Evolutionary conservation across 331 rosid genomes (phyloP).

Genomic region (Pyrus hybrid): DNA sequence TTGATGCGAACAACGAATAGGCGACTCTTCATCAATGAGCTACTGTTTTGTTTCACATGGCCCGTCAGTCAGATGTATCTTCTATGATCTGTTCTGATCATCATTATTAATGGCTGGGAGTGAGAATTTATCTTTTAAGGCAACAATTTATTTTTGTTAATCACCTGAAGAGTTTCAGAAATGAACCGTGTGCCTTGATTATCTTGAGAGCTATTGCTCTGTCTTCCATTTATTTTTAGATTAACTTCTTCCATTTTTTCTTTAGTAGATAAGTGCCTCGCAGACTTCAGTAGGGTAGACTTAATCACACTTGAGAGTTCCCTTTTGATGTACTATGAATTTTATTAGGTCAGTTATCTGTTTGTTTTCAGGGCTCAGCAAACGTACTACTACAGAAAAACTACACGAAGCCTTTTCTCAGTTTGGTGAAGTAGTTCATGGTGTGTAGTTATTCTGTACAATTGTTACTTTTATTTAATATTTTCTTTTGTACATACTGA

Average conservation of each 20-base stretch:
- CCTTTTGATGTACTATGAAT: neutral
- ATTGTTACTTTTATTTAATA: neutral
- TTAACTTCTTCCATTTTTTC: neutral
- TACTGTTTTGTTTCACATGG: neutral
- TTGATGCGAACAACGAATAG: neutral
- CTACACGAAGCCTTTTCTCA: slow-evolving; percentile 64
- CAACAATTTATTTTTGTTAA: neutral
- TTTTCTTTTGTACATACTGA: neutral
- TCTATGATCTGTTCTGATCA: neutral
- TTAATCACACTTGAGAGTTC: neutral
- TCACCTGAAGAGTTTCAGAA: neutral
- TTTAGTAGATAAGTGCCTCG: neutral
- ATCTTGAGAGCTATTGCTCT: neutral
- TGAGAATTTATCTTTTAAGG: neutral
- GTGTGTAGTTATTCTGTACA: slow-evolving; percentile 22
- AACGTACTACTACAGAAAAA: slow-evolving; percentile 76
- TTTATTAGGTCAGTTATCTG: neutral
- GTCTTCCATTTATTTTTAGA: neutral
- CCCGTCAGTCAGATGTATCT: neutral
- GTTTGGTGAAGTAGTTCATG: slow-evolving; percentile 82
- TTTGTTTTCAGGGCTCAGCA: slow-evolving; percentile 68
- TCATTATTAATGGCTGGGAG: neutral
- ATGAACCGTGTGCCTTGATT: neutral
- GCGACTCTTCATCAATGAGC: neutral
- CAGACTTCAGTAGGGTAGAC: neutral